Evolutionary conservation across 495 filamentous ascomycete species (phyloP), one percentile per base, ranked within the genome.

Genomic region (Penicillium dipodomyicola): DNA sequence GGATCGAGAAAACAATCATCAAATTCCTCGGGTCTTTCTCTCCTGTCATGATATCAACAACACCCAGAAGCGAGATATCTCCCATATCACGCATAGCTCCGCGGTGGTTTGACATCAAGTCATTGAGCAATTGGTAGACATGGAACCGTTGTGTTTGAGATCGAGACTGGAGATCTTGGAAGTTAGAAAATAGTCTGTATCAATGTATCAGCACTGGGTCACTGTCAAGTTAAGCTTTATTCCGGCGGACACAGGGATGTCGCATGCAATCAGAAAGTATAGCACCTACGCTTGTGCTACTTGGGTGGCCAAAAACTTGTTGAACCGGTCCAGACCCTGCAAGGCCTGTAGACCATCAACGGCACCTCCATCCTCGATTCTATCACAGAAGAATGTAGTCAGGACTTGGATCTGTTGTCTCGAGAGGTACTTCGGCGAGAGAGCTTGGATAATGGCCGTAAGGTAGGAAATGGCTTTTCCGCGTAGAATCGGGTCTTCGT

Each of bases 21-120:
- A 91, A 73, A 63, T 90, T 90, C 25, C 87, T 77, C 4, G 87
- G 87, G 60, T 91, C 87, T 62, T 91, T 91, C 69, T 91, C 87
- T 32, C 86, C 87, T 3, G 84, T 84, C 67, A 90, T 84, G 42
- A 89, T 78, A 59, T 87, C 80, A 25, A 87, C 84, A 30, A 89
- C 79, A 12, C 80, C 82, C 14, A 84, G 69, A 29, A 90, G 67
- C 55, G 87, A 87, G 35, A 82, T 76, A 40, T 80, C 76, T 9
- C 76, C 80, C 73, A 86, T 80, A 3, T 74, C 70, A 65, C 77
- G 77, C 43, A 86, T 65, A 23, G 78, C 80, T 78, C 74, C 66
- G 61, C 87, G 80, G 63, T 89, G 83, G 40, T 77, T 81, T 33
- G 75, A 78, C 82, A 91, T 83, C 65, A 90, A 69, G 19, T 78